A percentile compares a stretch with the other conserved stretches of the same genome.
These are phyloP conservation scores for Dactylellina drechsleri DNA, from an alignment of 2,329 filamentous ascomycete genomes.

Conservation along the genomic window DNA sequence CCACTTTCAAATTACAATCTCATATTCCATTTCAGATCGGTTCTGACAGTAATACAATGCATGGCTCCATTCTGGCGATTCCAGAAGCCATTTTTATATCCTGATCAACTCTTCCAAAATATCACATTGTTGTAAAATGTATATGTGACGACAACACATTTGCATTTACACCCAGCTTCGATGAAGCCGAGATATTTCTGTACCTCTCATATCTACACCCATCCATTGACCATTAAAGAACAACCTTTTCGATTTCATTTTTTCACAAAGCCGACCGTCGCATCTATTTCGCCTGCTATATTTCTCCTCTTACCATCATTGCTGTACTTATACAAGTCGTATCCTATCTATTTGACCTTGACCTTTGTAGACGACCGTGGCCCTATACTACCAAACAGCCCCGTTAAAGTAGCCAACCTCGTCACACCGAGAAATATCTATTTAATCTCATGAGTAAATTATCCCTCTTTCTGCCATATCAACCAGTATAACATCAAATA, in stretches of 20 bases:
- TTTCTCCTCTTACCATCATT: not conserved
- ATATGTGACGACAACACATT: slow-evolving; percentile 52
- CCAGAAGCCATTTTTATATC: slow-evolving; percentile 19
- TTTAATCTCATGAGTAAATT: too few relatives aligned
- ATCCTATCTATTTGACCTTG: slow-evolving; percentile 13
- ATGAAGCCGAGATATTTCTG: slow-evolving; percentile 17
- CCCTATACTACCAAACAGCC: slow-evolving; percentile 30
- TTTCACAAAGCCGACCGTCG: not conserved
- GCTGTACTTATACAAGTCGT: not conserved
- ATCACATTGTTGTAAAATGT: slow-evolving; percentile 54
- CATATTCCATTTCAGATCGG: not conserved
- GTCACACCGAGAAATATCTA: slow-evolving; percentile 37
- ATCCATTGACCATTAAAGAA: not conserved
- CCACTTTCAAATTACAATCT: not conserved
- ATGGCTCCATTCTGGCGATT: not conserved
- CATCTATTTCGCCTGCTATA: not conserved
- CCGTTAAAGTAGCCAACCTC: slow-evolving; percentile 23
- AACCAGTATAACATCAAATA: too few relatives aligned
- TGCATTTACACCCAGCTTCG: not conserved
- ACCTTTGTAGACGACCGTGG: slow-evolving; percentile 23
- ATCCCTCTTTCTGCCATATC: too few relatives aligned
- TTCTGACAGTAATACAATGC: not conserved
- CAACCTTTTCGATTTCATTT: not conserved
- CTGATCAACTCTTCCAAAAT: slow-evolving; percentile 48
- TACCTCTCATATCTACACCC: not conserved